A percentile compares a stretch with the other conserved stretches of the same genome.
These are phyloP conservation scores for Leishmania mexicana DNA, from an alignment of 208 protist genomes.

Conservation along the genomic window DNA sequence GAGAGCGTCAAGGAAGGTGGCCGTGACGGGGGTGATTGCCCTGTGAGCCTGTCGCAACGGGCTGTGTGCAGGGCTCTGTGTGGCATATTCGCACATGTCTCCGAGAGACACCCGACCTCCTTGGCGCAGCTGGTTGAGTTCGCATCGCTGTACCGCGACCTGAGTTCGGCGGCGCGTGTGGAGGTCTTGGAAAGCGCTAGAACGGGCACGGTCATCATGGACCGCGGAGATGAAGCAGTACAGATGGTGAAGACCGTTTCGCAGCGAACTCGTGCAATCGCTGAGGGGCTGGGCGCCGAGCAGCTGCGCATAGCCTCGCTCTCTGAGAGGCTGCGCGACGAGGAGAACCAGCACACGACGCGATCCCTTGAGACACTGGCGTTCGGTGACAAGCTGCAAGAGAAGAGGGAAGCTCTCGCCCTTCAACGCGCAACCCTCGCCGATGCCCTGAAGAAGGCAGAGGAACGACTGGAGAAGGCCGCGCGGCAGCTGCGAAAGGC, in stretches of 20 bases:
- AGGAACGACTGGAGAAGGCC: slow-evolving; percentile 35
- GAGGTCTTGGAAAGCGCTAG: slow-evolving; percentile 27
- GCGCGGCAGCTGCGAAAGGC: slow-evolving; percentile 33
- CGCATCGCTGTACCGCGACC: slow-evolving; percentile 25
- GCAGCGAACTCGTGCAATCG: slow-evolving; percentile 38
- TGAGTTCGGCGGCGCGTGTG: slow-evolving; percentile 17
- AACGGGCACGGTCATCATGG: slow-evolving; percentile 28
- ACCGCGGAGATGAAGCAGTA: slow-evolving; percentile 35
- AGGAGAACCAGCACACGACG: slow-evolving; percentile 22
- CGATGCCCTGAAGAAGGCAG: slow-evolving; percentile 24
- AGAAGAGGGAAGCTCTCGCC: slow-evolving; percentile 1
- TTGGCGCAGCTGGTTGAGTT: slow-evolving; percentile 28
- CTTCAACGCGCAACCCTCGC: neutral
- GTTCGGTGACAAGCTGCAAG: slow-evolving; percentile 18
- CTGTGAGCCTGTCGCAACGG: slow-evolving; percentile 14
- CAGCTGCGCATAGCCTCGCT: slow-evolving; percentile 29
- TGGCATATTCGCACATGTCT: slow-evolving; percentile 19
- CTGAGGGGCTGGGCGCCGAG: slow-evolving; percentile 45
- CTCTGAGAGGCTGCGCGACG: slow-evolving; percentile 21
- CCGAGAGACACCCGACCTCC: slow-evolving; percentile 28
- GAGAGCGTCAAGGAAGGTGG: neutral
- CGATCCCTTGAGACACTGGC: slow-evolving; percentile 28
- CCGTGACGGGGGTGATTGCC: slow-evolving; percentile 7
- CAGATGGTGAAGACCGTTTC: slow-evolving; percentile 48
- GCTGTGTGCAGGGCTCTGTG: slow-evolving; percentile 27